phyloP scores from a whole-genome alignment of 192 early-diverging fungal species.

The Coemansia sp. region DNA sequence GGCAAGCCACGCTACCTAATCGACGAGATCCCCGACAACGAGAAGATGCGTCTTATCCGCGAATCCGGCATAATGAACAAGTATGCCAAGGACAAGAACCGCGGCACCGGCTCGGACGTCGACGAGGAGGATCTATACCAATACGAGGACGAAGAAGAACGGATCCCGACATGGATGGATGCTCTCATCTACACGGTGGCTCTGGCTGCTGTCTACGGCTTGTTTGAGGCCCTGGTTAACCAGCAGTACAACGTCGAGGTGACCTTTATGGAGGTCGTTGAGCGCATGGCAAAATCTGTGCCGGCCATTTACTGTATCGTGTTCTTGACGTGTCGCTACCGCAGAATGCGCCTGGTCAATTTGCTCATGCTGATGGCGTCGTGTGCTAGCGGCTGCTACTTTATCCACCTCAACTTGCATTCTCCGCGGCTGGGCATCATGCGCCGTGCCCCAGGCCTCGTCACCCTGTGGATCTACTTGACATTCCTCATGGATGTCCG shows the following conservation, averaged over 20 bases:
- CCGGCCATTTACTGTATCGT: constrained; percentile 59
- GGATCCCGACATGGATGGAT: constrained; percentile 38
- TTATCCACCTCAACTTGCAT: constrained; percentile 61
- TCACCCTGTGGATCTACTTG: constrained; percentile 67
- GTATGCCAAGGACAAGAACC: constrained; percentile 24
- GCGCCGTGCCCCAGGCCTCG: constrained; percentile 66
- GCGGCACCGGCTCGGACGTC: constrained; percentile 21
- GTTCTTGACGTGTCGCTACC: constrained; percentile 61
- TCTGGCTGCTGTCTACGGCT: constrained; percentile 28
- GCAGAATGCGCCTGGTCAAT: constrained; percentile 45
- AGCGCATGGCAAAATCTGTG: constrained; percentile 28
- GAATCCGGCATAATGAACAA: constrained; percentile 46
- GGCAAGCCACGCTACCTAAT: constrained; percentile 51
- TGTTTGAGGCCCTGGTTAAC: constrained; percentile 52
- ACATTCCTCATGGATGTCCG: constrained; percentile 47
- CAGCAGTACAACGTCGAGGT: constrained; percentile 50
- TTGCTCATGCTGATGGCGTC: constrained; percentile 54
- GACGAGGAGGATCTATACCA: constrained; percentile 21
- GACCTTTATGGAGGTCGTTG: constrained; percentile 18
- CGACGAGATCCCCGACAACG: constrained; percentile 53
- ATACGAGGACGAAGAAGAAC: constrained; percentile 5
- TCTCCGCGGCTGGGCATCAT: constrained; percentile 70
- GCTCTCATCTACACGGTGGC: constrained; percentile 41
- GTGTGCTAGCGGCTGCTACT: constrained; percentile 58
- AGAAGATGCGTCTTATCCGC: constrained; percentile 50